A percentile compares a stretch with the other conserved stretches of the same genome.
phyloP scores from a whole-genome alignment of 1,139 yeast genomes.

The Blastobotrys petasosporus region DNA sequence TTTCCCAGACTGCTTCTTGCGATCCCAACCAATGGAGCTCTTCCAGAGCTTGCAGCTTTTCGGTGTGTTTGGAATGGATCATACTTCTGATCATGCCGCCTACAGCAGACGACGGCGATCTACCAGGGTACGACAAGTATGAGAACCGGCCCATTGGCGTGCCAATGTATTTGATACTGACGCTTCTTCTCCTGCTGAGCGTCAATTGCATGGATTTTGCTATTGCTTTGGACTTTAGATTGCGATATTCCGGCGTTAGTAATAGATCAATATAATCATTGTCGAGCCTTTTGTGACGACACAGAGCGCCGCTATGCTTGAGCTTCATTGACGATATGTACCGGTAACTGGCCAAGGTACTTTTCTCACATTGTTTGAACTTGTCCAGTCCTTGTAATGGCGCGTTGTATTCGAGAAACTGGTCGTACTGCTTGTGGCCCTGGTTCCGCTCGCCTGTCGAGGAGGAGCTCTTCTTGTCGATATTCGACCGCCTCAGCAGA shows the following conservation, averaged over 20 bases:
- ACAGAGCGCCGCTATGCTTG: background rate
- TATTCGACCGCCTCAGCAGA: conserved; percentile 8
- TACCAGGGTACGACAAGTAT: conserved; percentile 16
- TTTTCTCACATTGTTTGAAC: no score
- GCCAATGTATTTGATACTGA: conserved; percentile 4
- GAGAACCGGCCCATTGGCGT: conserved; percentile 20
- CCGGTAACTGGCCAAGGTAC: background rate
- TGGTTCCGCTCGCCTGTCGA: background rate
- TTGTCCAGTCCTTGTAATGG: conserved; percentile 1
- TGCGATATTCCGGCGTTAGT: conserved; percentile 18
- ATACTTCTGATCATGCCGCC: conserved; percentile 10
- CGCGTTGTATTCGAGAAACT: conserved; percentile 4
- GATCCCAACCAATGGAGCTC: conserved; percentile 12
- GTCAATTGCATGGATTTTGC: conserved; percentile 9
- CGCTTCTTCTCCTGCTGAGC: conserved; percentile 13
- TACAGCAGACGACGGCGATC: conserved; percentile 7
- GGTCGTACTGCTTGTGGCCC: background rate
- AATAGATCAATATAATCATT: conserved; percentile 19
- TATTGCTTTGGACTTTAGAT: conserved; percentile 5
- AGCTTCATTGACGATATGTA: conserved; percentile 2
- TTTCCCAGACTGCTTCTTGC: conserved; percentile 19
- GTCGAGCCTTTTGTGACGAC: conserved; percentile 13
- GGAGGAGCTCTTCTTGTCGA: no score
- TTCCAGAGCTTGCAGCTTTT: conserved; percentile 11
- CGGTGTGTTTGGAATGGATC: conserved; percentile 2